Evolutionary conservation across 2,329 filamentous ascomycete species (phyloP).

Genomic region (Penicillium sp.): DNA sequence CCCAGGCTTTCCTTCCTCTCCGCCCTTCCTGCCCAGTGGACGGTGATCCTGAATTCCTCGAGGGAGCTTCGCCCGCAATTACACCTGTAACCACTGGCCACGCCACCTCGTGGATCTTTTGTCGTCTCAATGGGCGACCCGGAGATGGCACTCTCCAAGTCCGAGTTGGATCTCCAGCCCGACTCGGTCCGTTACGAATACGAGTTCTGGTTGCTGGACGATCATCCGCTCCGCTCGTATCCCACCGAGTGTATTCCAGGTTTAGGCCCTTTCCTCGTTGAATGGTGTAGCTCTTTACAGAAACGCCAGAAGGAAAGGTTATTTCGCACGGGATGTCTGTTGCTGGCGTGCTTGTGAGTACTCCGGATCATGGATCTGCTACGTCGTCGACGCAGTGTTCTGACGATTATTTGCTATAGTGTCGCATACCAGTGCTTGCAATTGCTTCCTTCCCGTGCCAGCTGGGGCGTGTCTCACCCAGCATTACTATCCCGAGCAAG

Average conservation of each 20-base stretch:
- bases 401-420: constrained; percentile 3
- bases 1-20: no score
- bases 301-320: constrained; percentile 23
- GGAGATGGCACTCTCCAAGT: constrained; percentile 9
- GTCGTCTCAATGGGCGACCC: constrained; percentile 5
- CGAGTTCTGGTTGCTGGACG: constrained; percentile 30
- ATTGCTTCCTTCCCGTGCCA: constrained; percentile 3
- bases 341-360: constrained; percentile 25
- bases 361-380: neutral
- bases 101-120: neutral
- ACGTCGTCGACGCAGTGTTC: neutral
- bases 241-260: constrained; percentile 33
- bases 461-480: constrained; percentile 2
- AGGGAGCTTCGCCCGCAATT: neutral
- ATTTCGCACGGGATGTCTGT: constrained; percentile 24
- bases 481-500: constrained; percentile 16
- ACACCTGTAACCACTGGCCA: neutral
- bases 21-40: no score
- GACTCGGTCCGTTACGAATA: constrained; percentile 18
- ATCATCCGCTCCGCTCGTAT: constrained; percentile 35
- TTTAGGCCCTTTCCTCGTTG: constrained; percentile 17
- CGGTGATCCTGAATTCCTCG: neutral
- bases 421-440: constrained; percentile 15
- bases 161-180: constrained; percentile 7
- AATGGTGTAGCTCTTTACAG: constrained; percentile 14